Base-by-base conservation (phyloP, 805 yeast genomes). In the Clavispora vitiphila region DNA sequence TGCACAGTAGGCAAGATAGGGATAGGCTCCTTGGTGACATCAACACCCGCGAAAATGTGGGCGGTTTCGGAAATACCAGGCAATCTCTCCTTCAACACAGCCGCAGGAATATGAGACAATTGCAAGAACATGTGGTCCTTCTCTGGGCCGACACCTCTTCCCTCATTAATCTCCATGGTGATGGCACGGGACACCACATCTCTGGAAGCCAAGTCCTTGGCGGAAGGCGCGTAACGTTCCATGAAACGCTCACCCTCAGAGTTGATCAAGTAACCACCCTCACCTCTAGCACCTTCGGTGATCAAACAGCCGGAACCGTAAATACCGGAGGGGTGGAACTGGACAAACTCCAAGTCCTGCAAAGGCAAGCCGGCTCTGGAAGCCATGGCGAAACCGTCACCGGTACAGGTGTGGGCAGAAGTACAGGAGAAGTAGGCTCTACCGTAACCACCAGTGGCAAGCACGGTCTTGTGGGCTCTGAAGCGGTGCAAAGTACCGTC, bases 61-160 rank as follows among this genome's bases (percentile, higher is more conserved):
- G 99, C 98, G 46, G 99, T 91, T 74, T 91, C 97, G 51, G 98
- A 91, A 58, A 91, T 91, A 83, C 99, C 99, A 56, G 99, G 99
- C 60, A 91, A 78, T 76, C 99, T 85, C 76, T 90, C 97, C 64
- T 87, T 78, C 61, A 91, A 76, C 36, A 91, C 96, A 42, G 83
- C 71, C 34, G 96, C 84, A 40, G 99, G 99, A 61, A 91, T 74
- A 65, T 91, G 99, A 44, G 90, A 82, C 65, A 91, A 79, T 76
- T 91, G 99, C 65, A 91, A 78, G 76, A 64, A 83, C 80, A 93
- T 86, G 78, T 93, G 99, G 70, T 91, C 99, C 72, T 86, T 86
- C 59, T 78, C 77, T 58, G 95, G 89, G 58, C 99, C 99, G 47
- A 91, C 98, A 81, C 99, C 99, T 73, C 99, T 86, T 59, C 98